Base-by-base conservation (phyloP, 306 rosid species). In the Abrus precatorius region DNA sequence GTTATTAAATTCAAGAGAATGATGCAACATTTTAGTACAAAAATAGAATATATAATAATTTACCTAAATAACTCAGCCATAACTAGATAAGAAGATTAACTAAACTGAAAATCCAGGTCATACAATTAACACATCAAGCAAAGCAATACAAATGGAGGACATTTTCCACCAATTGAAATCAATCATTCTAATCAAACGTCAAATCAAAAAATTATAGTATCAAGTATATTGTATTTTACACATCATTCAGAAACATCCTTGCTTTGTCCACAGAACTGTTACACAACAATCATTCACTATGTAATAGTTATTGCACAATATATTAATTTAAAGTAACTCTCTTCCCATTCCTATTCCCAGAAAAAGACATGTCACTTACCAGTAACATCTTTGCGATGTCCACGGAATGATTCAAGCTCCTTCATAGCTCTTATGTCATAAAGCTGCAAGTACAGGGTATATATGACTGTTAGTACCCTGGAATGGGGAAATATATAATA, bases 371-470 rank as follows among this genome's bases (percentile, higher is more conserved):
- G 38, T 79, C 82, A 90, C 88, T 82, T 81, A 95, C 99, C 77
- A 47, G 97, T 95, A 82, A 95, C 99, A 79, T 95, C 99, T 86
- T 95, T 95, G 69, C 93, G 86, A 87, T 95, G 97, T 61, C 99
- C 99, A 48, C 99, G 99, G 76, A 93, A 95, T 48, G 99, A 95
- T 84, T 92, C 96, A 84, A 95, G 99, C 84, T 95, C 99, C 88
- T 95, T 95, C 99, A 95, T 95, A 75, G 98, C 93, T 71, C 99
- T 90, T 61, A 95, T 93, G 90, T 95, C 98, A 83, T 95, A 93
- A 74, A 95, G 98, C 99, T 95, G 85, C 78, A 86, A 84, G 69
- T 57, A 40, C 63, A 74, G 55, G 72, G 72, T 62, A 9, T 53
- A 54, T 70, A 57, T 65, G 67, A 56, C 28, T 29, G 52, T 64